These are phyloP conservation scores for Backusella westeae DNA, from an alignment of 192 early-diverging fungal species.

Conservation along the genomic window DNA sequence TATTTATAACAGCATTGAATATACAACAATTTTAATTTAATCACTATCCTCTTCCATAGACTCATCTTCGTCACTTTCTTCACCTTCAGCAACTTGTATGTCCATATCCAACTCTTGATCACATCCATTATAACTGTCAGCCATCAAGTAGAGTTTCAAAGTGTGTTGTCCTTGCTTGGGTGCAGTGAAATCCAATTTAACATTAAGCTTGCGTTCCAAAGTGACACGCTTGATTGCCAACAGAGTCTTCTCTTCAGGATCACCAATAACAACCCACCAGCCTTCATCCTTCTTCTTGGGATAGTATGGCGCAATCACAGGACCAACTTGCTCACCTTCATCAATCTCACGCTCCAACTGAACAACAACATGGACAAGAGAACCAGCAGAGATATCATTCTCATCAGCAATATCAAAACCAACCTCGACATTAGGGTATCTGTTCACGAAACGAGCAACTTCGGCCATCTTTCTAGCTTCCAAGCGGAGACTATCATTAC, in stretches of 20 bases:
- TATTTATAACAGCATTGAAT: neutral
- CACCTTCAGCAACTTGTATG: slow-evolving; percentile 56
- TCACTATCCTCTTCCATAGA: slow-evolving; percentile 39
- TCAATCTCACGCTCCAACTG: slow-evolving; percentile 87
- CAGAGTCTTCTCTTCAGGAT: slow-evolving; percentile 71
- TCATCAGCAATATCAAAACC: slow-evolving; percentile 63
- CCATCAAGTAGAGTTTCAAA: slow-evolving; percentile 88
- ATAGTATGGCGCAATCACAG: slow-evolving; percentile 92
- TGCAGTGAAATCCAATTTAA: slow-evolving; percentile 82
- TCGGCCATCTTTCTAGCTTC: slow-evolving; percentile 65
- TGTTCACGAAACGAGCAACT: slow-evolving; percentile 85
- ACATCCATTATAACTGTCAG: slow-evolving; percentile 90
- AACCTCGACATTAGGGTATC: slow-evolving; percentile 93
- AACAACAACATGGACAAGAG: slow-evolving; percentile 65
- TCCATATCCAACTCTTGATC: slow-evolving; percentile 92
- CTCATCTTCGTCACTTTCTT: slow-evolving; percentile 48
- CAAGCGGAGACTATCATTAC: slow-evolving; percentile 64
- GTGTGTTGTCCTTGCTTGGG: slow-evolving; percentile 55
- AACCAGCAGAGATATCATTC: slow-evolving; percentile 60
- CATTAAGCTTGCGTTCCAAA: slow-evolving; percentile 51
- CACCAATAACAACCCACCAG: slow-evolving; percentile 98
- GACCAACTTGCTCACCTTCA: slow-evolving; percentile 60
- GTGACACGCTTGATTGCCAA: slow-evolving; percentile 89
- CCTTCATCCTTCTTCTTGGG: slow-evolving; percentile 86
- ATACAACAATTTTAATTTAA: slow-evolving; percentile 6